Percentiles rank a stretch among this genome's conserved stretches.
Evolutionary conservation across 2,329 filamentous ascomycete genomes (phyloP).

Genomic region (Coccinonectria pachysandricola): DNA sequence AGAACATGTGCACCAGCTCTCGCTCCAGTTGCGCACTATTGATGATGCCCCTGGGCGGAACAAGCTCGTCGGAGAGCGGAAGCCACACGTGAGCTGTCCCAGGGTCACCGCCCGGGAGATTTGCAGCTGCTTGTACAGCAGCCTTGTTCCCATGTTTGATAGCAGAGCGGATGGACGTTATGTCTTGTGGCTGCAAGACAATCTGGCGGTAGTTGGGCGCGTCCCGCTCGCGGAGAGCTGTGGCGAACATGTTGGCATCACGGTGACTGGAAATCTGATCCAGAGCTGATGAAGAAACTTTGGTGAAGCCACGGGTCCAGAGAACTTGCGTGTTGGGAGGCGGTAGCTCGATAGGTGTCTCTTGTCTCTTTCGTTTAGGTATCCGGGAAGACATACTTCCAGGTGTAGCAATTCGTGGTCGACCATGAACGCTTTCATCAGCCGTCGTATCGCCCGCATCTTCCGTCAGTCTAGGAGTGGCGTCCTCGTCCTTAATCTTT

Average conservation of each 20-base stretch:
- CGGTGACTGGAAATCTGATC: conserved; percentile 70
- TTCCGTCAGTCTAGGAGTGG: conserved; percentile 43
- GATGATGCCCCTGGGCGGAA: conserved; percentile 82
- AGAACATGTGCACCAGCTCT: conserved; percentile 92
- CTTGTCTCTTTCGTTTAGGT: conserved; percentile 49
- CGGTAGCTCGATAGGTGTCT: conserved; percentile 36
- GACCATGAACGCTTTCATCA: conserved; percentile 39
- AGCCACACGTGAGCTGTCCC: conserved; percentile 50
- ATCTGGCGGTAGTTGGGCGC: conserved; percentile 67
- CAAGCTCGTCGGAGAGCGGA: conserved; percentile 62
- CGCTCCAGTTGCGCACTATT: conserved; percentile 89
- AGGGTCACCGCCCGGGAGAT: conserved; percentile 49
- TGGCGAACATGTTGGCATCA: conserved; percentile 69
- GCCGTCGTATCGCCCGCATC: conserved; percentile 46
- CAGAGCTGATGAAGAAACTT: conserved; percentile 61
- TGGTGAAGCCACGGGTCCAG: conserved; percentile 65
- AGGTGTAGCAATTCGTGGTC: conserved; percentile 27
- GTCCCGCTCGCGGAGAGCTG: conserved; percentile 62
- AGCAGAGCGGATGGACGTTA: conserved; percentile 66
- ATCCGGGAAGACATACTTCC: conserved; percentile 27
- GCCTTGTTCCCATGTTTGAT: conserved; percentile 63
- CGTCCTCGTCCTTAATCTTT: conserved; percentile 50
- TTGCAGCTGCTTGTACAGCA: conserved; percentile 48
- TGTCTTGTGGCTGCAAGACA: conserved; percentile 64
- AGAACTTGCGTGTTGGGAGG: conserved; percentile 56